A percentile compares a stretch with the other conserved stretches of the same genome.
Conservation (phyloP, 805 yeast species). For the Wickerhamomyces subpelliculosus region DNA sequence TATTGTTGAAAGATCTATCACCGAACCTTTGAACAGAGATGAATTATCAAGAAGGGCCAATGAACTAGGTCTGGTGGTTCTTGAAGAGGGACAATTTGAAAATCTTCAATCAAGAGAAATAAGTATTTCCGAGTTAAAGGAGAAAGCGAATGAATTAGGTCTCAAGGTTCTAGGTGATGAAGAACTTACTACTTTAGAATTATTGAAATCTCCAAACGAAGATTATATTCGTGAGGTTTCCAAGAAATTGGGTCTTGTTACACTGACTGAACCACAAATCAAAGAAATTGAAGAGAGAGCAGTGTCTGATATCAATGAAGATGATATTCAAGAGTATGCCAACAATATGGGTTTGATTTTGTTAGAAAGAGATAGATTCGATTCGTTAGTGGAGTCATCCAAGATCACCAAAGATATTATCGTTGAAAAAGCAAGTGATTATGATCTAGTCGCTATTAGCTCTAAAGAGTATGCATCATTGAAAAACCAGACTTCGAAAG, state of each 20-base stretch:
- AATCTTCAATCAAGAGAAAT: slow-evolving; percentile 2
- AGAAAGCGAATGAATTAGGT: background rate
- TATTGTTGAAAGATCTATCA: slow-evolving; percentile 2
- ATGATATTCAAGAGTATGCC: slow-evolving; percentile 8
- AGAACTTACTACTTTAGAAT: slow-evolving; percentile 1
- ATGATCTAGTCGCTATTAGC: background rate
- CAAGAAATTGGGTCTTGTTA: slow-evolving; percentile 11
- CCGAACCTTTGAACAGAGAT: slow-evolving; percentile 5
- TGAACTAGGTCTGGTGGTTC: slow-evolving; percentile 18
- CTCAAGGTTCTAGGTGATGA: background rate
- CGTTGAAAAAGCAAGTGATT: background rate
- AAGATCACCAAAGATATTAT: background rate
- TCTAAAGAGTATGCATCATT: background rate
- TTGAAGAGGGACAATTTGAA: slow-evolving; percentile 19
- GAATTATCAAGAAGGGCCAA: slow-evolving; percentile 7
- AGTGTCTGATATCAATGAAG: slow-evolving; percentile 2
- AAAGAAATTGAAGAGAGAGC: slow-evolving; percentile 4
- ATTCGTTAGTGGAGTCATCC: slow-evolving; percentile 7
- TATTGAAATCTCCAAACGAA: slow-evolving; percentile 6
- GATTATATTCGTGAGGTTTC: slow-evolving; percentile 13
- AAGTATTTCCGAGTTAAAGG: slow-evolving; percentile 1
- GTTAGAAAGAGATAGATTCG: slow-evolving; percentile 15
- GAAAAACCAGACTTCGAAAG: background rate
- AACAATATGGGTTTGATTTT: slow-evolving; percentile 15
- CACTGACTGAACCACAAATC: slow-evolving; percentile 6